A percentile compares a stretch with the other conserved stretches of the same genome.
phyloP scores from a whole-genome alignment of 73 alveolate genomes.

The Urostyla sp. region DNA sequence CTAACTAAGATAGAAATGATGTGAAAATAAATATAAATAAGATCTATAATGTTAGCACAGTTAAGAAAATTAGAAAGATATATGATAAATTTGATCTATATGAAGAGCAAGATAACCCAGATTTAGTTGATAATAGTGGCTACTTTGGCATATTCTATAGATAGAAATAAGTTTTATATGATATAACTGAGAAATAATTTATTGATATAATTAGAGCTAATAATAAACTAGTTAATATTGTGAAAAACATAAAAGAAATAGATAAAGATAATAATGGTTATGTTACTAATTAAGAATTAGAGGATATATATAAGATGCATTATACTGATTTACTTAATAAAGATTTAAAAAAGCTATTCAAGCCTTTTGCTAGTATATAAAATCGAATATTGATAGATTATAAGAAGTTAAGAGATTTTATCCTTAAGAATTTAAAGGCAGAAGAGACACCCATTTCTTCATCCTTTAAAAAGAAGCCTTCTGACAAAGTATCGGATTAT shows the following conservation, averaged over 20 bases:
- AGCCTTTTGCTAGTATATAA: constrained; percentile 61
- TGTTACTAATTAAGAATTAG: constrained; percentile 53
- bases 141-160: constrained; percentile 34
- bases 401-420: constrained; percentile 36
- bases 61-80: constrained; percentile 6
- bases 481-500: too few relatives aligned
- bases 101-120: constrained; percentile 44
- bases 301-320: constrained; percentile 56
- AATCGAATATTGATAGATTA: constrained; percentile 63
- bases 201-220: background rate
- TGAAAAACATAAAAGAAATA: constrained; percentile 55
- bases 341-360: constrained; percentile 49
- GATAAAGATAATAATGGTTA: constrained; percentile 66
- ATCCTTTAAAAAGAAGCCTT: constrained; percentile 2
- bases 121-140: constrained; percentile 53
- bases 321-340: constrained; percentile 37
- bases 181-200: background rate
- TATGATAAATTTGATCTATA: constrained; percentile 44
- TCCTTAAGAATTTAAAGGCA: constrained; percentile 12
- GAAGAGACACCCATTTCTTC: constrained; percentile 16
- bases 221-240: constrained; percentile 23
- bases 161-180: constrained; percentile 1
- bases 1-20: constrained; percentile 21
- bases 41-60: background rate
- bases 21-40: background rate